phyloP scores from a whole-genome alignment of 345 rosid genomes.

The Xanthoceras sorbifolium region DNA sequence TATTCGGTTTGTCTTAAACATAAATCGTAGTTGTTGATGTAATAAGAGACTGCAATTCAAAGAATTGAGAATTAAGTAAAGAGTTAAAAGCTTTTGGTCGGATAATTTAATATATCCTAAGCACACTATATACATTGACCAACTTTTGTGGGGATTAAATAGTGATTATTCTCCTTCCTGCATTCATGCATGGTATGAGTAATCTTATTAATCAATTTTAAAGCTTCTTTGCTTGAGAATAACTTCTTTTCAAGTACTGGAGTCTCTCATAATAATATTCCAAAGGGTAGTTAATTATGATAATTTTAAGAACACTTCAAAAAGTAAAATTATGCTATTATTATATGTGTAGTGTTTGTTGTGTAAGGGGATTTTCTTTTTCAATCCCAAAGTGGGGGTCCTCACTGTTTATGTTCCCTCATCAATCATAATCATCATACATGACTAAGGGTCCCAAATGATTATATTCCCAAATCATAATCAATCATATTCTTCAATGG shows the following conservation, averaged over 20 bases:
- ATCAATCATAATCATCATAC: neutral
- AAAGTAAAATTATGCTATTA: constrained; percentile 8
- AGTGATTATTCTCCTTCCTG: neutral
- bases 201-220: neutral
- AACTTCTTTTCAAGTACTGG: neutral
- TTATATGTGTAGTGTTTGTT: neutral
- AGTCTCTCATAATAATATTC: constrained; percentile 1
- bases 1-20: too few species aligned
- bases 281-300: neutral
- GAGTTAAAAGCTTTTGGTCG: neutral
- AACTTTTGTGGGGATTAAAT: neutral
- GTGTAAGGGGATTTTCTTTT: neutral
- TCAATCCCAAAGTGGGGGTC: constrained; percentile 22
- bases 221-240: constrained; percentile 1
- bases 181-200: neutral
- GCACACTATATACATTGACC: neutral
- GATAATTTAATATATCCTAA: neutral
- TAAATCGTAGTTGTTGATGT: neutral
- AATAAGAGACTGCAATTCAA: neutral
- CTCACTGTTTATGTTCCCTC: constrained; percentile 13
- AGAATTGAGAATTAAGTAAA: neutral
- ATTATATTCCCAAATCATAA: neutral
- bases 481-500: neutral
- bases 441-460: neutral
- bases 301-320: neutral